Evolutionary conservation across 1,284 basidiomycete species (phyloP), one percentile per base, ranked within the genome.

Genomic region (Leccinum fallax): DNA sequence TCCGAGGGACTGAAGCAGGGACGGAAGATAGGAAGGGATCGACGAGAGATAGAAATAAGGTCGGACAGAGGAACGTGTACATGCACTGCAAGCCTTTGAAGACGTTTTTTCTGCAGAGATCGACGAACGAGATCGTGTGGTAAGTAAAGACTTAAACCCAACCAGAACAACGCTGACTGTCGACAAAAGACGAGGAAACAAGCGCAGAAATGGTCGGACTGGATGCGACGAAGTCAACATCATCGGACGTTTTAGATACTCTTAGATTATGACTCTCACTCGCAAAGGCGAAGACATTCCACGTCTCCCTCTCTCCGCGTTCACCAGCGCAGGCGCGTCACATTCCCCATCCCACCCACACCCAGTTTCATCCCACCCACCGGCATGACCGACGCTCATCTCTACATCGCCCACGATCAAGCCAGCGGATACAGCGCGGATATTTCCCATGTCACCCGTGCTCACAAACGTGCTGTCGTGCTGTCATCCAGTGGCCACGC

Each of bases 241-340:
- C 5, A 34, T 34, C 32, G 32, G 32, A 34, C 32, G 32, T 13
- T 34, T 34, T 34, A 34, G 32, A 5, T 34, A 34, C 34, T 13
- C 46, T 49, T 11, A 7, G 16, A 26, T 7, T n/a, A 32, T 19
- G 76, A 55, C 34, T 59, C 49, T 28, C 55, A 61, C 5, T 66
- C 85, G 87, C 67, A 90, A 84, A 71, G 84, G 82, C 26, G 89
- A 86, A 70, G 76, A 81, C 9, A 83, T 86, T 7, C 90, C 90
- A 9, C 82, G 79, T 52, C 83, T 93, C 16, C 90, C 90, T 0
- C 72, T 86, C 36, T 90, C 89, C 16, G 90, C 85, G 0, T 93
- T 93, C 70, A 84, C 80, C 10, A 46, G 10, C 11, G 7, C 46
- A 24, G 46, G 46, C 61, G 83, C 85, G 1, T 82, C 57, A 77